Percentiles rank a stretch among this genome's conserved stretches.
Conservation (phyloP, 306 rosid genomes). For the Hippophae tibetana region DNA sequence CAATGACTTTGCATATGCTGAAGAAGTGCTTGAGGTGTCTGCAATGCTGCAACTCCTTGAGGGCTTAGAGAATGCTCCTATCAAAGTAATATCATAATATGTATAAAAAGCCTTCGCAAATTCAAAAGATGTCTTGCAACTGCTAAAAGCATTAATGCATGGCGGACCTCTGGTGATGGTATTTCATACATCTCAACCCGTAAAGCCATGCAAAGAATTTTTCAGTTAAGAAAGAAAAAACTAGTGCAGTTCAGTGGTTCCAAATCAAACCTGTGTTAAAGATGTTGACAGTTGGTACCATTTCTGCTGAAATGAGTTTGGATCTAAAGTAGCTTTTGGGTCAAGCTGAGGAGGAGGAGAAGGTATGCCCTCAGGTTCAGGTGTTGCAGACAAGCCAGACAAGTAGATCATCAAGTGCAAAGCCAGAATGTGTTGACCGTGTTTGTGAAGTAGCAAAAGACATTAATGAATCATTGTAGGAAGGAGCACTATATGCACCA, state of each 20-base stretch:
- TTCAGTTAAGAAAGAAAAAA: background rate
- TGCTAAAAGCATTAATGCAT: background rate
- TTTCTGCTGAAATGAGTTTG: constrained; percentile 87
- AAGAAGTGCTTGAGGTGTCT: constrained; percentile 54
- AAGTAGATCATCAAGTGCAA: constrained; percentile 76
- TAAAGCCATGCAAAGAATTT: no score
- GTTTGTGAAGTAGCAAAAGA: constrained; percentile 45
- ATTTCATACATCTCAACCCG: no score
- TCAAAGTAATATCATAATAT: constrained; percentile 3
- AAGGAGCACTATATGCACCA: constrained; percentile 81
- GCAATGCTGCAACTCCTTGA: constrained; percentile 56
- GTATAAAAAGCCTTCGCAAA: background rate
- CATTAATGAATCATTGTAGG: constrained; percentile 44
- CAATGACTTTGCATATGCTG: constrained; percentile 82
- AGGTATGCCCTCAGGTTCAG: constrained; percentile 38
- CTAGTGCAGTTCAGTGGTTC: constrained; percentile 9
- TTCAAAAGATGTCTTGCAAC: background rate
- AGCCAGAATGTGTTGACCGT: constrained; percentile 48
- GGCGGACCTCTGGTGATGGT: no score
- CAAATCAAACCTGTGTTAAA: constrained; percentile 55
- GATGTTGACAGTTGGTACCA: constrained; percentile 96
- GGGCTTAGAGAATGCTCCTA: constrained; percentile 72
- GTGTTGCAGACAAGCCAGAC: constrained; percentile 47
- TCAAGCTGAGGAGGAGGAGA: constrained; percentile 68
- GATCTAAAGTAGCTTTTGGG: constrained; percentile 76